Percentiles rank a stretch among this genome's conserved stretches.
These are phyloP conservation scores for Psidium guajava DNA, from an alignment of 345 rosid species.

Conservation along the genomic window DNA sequence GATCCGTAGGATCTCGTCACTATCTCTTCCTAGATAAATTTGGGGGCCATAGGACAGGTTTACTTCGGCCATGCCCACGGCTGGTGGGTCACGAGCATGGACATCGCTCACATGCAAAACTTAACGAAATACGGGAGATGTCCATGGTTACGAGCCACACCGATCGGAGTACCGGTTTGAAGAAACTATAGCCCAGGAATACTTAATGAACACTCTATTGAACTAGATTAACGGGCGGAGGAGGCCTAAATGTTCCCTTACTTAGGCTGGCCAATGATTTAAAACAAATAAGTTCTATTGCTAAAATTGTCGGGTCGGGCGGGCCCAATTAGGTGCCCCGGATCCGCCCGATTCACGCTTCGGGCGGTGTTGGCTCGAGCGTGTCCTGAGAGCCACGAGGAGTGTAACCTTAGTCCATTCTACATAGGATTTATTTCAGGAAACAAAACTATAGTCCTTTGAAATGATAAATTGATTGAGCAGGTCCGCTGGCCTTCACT, in stretches of 20 bases:
- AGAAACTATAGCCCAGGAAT: background rate
- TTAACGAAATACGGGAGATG: accelerated
- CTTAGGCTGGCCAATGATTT: background rate
- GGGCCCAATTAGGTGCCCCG: background rate
- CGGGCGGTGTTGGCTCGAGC: background rate
- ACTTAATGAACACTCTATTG: background rate
- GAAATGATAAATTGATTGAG: background rate
- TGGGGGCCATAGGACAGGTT: background rate
- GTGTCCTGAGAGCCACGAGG: background rate
- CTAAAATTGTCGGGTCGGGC: background rate
- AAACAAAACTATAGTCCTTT: too few species aligned
- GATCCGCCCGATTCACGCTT: background rate
- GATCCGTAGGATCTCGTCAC: background rate
- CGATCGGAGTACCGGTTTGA: accelerated
- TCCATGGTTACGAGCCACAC: background rate
- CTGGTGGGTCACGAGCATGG: accelerated
- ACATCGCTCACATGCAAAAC: background rate
- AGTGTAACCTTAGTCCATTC: background rate
- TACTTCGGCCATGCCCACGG: background rate
- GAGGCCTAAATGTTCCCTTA: background rate
- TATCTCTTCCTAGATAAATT: background rate
- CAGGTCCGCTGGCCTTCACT: constrained; percentile 20
- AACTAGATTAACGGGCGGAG: background rate
- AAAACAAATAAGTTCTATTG: background rate
- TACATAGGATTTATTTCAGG: background rate